phyloP scores from a whole-genome alignment of 176 grass and related monocot species.

The Leersia perrieri region DNA sequence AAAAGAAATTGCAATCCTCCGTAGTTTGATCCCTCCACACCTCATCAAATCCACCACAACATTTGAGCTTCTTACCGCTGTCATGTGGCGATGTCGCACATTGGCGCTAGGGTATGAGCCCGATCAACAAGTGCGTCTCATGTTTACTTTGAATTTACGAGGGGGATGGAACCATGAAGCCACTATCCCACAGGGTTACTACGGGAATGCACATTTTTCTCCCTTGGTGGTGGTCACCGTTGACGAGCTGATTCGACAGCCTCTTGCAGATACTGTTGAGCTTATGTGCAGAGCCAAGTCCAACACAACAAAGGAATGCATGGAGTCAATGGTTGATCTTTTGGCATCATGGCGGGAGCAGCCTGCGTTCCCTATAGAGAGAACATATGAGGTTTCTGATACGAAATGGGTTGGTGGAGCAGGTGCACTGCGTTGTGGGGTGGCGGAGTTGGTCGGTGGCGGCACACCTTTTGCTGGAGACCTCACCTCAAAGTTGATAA shows the following conservation, averaged over 20 bases:
- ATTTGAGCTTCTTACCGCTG: constrained; percentile 30
- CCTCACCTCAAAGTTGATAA: neutral
- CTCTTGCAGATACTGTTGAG: constrained; percentile 8
- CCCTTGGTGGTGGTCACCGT: constrained; percentile 6
- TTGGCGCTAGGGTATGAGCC: neutral
- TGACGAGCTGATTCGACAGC: constrained; percentile 10
- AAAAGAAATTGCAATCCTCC: neutral
- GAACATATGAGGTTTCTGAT: constrained; percentile 38
- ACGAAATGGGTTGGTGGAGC: constrained; percentile 18
- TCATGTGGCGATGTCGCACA: constrained; percentile 48
- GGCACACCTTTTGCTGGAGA: neutral
- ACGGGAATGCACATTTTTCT: constrained; percentile 40
- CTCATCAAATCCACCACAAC: neutral
- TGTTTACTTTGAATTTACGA: constrained; percentile 39
- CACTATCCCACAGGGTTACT: constrained; percentile 21
- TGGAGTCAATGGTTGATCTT: constrained; percentile 13
- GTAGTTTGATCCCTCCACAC: neutral
- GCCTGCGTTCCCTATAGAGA: constrained; percentile 9
- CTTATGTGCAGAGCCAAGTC: constrained; percentile 26
- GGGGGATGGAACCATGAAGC: constrained; percentile 23
- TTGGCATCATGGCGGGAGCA: neutral
- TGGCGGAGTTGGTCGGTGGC: neutral
- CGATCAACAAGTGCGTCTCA: neutral
- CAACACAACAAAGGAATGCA: constrained; percentile 9
- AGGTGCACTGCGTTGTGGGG: neutral